These are phyloP conservation scores for Prunus salicina DNA, from an alignment of 306 rosid species.

Conservation along the genomic window DNA sequence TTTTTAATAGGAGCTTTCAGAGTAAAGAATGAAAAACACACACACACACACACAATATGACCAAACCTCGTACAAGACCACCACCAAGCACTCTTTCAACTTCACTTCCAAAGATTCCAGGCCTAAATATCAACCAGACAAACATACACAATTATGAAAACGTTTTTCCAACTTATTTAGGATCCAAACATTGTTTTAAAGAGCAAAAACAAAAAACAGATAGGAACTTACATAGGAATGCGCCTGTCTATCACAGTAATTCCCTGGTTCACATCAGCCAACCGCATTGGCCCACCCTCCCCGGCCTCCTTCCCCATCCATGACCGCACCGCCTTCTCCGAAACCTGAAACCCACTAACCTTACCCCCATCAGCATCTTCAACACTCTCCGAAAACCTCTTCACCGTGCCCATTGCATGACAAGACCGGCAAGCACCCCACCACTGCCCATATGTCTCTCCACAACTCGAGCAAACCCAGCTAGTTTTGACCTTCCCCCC, in stretches of 20 bases:
- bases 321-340: constrained; percentile 42
- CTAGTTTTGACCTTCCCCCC: constrained; percentile 44
- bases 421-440: constrained; percentile 73
- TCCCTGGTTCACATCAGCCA: constrained; percentile 71
- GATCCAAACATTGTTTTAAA: background rate
- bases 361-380: constrained; percentile 9
- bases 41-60: constrained; percentile 8
- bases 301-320: constrained; percentile 57
- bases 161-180: background rate
- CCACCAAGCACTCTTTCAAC: constrained; percentile 86
- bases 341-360: constrained; percentile 36
- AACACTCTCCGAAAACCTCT: constrained; percentile 39
- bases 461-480: constrained; percentile 77
- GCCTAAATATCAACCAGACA: constrained; percentile 42
- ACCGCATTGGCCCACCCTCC: constrained; percentile 49
- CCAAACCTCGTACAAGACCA: constrained; percentile 88
- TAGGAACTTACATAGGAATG: constrained; percentile 67
- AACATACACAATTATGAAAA: background rate
- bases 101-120: constrained; percentile 72
- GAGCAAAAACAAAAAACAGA: background rate
- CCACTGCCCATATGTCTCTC: constrained; percentile 65
- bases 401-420: constrained; percentile 34
- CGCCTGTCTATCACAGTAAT: constrained; percentile 46
- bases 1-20: too few species aligned
- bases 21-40: too few species aligned